phyloP scores from a whole-genome alignment of 2,329 filamentous ascomycete species.

The Rhexocercosporidium sp. region DNA sequence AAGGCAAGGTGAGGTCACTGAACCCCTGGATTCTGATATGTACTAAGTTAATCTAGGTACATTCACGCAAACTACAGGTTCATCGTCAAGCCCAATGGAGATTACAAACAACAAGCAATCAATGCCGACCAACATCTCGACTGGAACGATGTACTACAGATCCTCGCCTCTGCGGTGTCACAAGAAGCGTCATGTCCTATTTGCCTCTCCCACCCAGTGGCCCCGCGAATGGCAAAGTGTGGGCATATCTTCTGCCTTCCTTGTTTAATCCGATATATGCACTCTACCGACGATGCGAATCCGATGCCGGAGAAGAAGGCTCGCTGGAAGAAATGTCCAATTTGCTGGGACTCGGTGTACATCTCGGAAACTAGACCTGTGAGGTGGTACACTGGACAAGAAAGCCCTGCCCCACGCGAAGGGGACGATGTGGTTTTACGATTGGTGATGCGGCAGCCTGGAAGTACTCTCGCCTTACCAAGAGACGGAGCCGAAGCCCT shows the following conservation, averaged over 20 bases:
- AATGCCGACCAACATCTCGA: conserved; percentile 90
- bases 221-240: conserved; percentile 94
- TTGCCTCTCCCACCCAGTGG: conserved; percentile 89
- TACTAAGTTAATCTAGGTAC: conserved; percentile 57
- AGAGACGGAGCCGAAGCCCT: conserved; percentile 76
- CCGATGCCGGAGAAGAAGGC: conserved; percentile 68
- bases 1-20: conserved; percentile 73
- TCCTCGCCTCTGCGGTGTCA: conserved; percentile 87
- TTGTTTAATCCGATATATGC: conserved; percentile 95
- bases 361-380: conserved; percentile 89
- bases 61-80: conserved; percentile 98
- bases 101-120: conserved; percentile 79
- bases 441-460: conserved; percentile 79
- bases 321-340: conserved; percentile 93
- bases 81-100: conserved; percentile 81
- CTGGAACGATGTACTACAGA: conserved; percentile 89
- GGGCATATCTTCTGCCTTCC: conserved; percentile 97
- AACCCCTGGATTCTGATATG: not conserved
- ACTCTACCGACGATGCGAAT: conserved; percentile 73
- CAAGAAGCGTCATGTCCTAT: conserved; percentile 92
- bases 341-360: conserved; percentile 94
- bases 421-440: conserved; percentile 90
- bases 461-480: conserved; percentile 86
- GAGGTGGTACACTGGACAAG: conserved; percentile 88
- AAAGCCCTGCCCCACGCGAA: conserved; percentile 77